Evolutionary conservation across 306 rosid species (phyloP), one percentile per base, ranked within the genome.

Genomic region (Myrica gale): DNA sequence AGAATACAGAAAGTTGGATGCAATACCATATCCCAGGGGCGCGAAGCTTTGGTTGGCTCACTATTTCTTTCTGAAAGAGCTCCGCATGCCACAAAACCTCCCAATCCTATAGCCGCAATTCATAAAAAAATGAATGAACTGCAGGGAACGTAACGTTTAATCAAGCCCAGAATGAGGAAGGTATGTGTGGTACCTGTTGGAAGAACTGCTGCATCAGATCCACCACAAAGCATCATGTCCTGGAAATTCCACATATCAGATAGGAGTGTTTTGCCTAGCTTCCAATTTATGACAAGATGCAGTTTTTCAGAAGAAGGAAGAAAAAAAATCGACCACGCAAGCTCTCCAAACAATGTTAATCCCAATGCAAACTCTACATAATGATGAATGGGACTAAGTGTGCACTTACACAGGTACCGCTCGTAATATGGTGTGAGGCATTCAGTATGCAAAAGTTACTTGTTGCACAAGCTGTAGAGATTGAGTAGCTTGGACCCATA

Each of bases 401-500:
- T 50, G 57, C 47, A 88, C 97, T 88, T 87, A 93, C 98, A 60
- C 91, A 93, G 88, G 91, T 97, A 55, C 97, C 98, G 85, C 92
- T 85, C 83, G 86, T 84, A 78, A 93, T 91, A 78, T 93, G 97
- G 83, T 93, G 86, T 47, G 98, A 96, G 5, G 98, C 97, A 82
- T 82, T 88, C 85, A 91, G 73, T 79, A 93, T 87, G 81, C 97
- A 93, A 78, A 84, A 90, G 88, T 93, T 93, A 84, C 97, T 90
- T 17, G 98, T 93, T 53, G 98, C 97, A 88, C 98, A 93, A 74
- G 98, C 98, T 62, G 98, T 90, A 75, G 98, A 90, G 76, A 95
- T 95, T 55, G 98, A 95, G 82, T 95, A 95, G 83, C 88, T 93
- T 44, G 98, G 98, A 78, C 97, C 98, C 98, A 90, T 93, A 96